Base-by-base conservation (phyloP, 1,139 yeast genomes). In the Geotrichum bryndzae region DNA sequence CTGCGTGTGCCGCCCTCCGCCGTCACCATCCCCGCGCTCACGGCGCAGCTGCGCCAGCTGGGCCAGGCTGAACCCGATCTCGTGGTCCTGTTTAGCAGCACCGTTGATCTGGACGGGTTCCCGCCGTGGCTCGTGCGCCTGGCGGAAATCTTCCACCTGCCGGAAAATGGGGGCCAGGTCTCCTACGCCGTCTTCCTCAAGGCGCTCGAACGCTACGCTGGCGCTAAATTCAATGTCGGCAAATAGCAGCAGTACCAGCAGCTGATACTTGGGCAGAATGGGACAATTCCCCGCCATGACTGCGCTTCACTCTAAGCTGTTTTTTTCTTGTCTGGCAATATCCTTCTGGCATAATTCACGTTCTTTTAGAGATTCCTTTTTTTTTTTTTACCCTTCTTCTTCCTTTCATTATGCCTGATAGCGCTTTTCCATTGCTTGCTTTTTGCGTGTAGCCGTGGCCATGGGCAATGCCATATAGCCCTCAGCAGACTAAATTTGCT, bases 101-200 rank as follows among this genome's bases (percentile, higher is more conserved):
- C 80, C 22, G 79, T 94, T 66, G 96, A 91, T 72, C 80, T 94
- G 60, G 96, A 91, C 73, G 97, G 96, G 41, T 94, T 87, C 73
- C 98, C 99, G 22, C 99, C 99, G 35, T 94, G 99, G 99, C 97
- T 92, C 71, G 84, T 91, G 54, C 81, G 99, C 65, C 81, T 95
- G 62, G 83, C 92, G 10, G 99, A 94, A 71, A 84, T 94, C 69
- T 92, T 87, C 75, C 88, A 95, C 90, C 94, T 90, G 70, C 87
- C 88, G 10, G 96, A 89, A 71, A 91, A 91, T 73, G 88, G 88
- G 71, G 46, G 15, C 31, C 85, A 84, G 63, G 96, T 91, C 56
- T 82, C 84, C 53, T 94, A 94, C 73, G 88, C 91, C 27, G 95
- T 91, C 23, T 94, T 90, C 72, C 80, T 88, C 60, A 82, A 94